Conservation (phyloP, 768 basidiomycete genomes). For the Nidularia pulvinata region DNA sequence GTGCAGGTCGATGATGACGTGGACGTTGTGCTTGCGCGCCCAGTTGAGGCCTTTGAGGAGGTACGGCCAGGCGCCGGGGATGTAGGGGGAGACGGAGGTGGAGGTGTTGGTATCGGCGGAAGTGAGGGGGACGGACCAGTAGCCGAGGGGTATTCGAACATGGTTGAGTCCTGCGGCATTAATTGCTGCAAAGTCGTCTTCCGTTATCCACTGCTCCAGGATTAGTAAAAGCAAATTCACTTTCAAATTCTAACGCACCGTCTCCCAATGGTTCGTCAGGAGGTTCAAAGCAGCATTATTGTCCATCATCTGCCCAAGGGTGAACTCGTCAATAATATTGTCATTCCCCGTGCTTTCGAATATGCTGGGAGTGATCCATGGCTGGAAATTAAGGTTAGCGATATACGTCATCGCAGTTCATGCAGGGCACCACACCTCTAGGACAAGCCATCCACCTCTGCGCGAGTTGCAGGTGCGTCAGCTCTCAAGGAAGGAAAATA, state of each 20-base stretch:
- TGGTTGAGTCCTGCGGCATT: constrained; percentile 68
- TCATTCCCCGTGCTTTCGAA: constrained; percentile 62
- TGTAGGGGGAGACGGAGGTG: constrained; percentile 51
- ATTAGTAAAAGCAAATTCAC: background rate
- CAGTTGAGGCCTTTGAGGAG: constrained; percentile 62
- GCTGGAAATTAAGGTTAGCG: constrained; percentile 29
- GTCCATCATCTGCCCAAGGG: constrained; percentile 54
- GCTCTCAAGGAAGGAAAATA: background rate
- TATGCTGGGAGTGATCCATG: constrained; percentile 80
- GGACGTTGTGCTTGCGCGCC: constrained; percentile 60
- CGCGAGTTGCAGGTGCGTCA: constrained; percentile 1
- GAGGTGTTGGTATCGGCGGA: constrained; percentile 48
- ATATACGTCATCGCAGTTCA: background rate
- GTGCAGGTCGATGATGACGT: constrained; percentile 78
- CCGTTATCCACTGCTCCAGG: constrained; percentile 52
- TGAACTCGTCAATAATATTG: constrained; percentile 61
- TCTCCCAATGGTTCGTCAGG: constrained; percentile 57
- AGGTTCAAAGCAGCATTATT: constrained; percentile 34
- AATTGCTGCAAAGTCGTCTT: constrained; percentile 69
- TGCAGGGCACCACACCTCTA: constrained; percentile 26
- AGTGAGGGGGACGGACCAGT: constrained; percentile 77
- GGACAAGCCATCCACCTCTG: constrained; percentile 65
- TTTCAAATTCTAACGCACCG: constrained; percentile 24
- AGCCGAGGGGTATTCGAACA: constrained; percentile 73
- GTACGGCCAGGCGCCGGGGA: constrained; percentile 69